These are phyloP conservation scores for Solanum lignicaule DNA, from an alignment of 257 asterid species.

Conservation along the genomic window DNA sequence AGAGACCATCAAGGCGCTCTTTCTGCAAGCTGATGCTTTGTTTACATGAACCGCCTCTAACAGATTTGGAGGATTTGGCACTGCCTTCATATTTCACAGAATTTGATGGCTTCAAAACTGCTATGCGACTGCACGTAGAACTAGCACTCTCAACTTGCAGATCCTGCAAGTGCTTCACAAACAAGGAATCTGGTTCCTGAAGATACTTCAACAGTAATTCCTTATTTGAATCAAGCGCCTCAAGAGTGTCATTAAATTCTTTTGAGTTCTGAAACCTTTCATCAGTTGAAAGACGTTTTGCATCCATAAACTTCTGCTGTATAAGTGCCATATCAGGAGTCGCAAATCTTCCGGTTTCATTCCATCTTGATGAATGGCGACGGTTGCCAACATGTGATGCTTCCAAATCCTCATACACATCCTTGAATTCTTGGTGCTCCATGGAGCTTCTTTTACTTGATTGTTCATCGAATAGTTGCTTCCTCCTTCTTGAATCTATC, in stretches of 20 bases:
- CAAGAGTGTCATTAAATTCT: conserved; percentile 38
- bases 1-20: conserved; percentile 68
- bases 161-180: conserved; percentile 38
- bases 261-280: conserved; percentile 39
- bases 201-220: conserved; percentile 39
- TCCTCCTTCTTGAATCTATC: conserved; percentile 9
- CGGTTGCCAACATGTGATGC: conserved; percentile 58
- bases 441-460: conserved; percentile 29
- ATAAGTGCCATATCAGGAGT: conserved; percentile 43
- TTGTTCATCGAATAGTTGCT: conserved; percentile 19
- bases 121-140: conserved; percentile 30
- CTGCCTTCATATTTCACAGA: conserved; percentile 35
- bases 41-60: conserved; percentile 22
- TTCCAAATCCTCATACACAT: conserved; percentile 83
- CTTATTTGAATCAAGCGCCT: conserved; percentile 41
- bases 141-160: conserved; percentile 26
- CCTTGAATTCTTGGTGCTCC: conserved; percentile 58
- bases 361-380: conserved; percentile 62
- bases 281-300: conserved; percentile 36
- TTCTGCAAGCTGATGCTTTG: conserved; percentile 19
- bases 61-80: conserved; percentile 38
- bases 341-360: conserved; percentile 31
- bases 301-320: conserved; percentile 44
- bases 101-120: conserved; percentile 44
- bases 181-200: conserved; percentile 35